A percentile compares a stretch with the other conserved stretches of the same genome.
These are phyloP conservation scores for Fusarium sp. DNA, from an alignment of 2,329 filamentous ascomycete genomes.

Conservation along the genomic window DNA sequence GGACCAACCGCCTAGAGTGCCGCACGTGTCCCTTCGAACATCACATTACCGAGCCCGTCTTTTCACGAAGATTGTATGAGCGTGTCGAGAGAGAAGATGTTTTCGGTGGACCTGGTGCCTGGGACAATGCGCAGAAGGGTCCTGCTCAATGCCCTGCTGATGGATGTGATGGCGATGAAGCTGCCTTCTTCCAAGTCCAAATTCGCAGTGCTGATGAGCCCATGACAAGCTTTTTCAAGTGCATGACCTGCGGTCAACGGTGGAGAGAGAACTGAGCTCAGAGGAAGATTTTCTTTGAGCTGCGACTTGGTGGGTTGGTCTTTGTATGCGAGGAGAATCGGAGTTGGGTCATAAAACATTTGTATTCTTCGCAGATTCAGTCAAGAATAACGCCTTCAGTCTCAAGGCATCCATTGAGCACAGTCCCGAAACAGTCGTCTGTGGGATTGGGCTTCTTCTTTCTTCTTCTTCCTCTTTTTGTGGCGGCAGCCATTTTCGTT, in stretches of 20 bases:
- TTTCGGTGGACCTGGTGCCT: conserved; percentile 86
- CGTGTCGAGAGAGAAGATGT: conserved; percentile 90
- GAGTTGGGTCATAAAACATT: conserved; percentile 21
- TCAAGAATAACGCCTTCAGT: background rate
- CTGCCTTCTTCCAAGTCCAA: conserved; percentile 96
- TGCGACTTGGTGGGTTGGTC: conserved; percentile 16
- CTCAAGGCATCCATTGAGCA: background rate
- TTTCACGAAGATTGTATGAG: conserved; percentile 84
- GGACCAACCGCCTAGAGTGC: conserved; percentile 89
- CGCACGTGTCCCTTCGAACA: conserved; percentile 95
- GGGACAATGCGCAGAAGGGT: conserved; percentile 91
- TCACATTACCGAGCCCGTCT: conserved; percentile 81
- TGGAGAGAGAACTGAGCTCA: conserved; percentile 72
- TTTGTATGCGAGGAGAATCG: conserved; percentile 38
- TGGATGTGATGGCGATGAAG: conserved; percentile 82
- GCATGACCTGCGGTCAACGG: conserved; percentile 72
- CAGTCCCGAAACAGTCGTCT: background rate
- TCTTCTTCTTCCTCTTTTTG: conserved; percentile 10
- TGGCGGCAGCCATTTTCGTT: background rate
- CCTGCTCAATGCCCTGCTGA: conserved; percentile 84
- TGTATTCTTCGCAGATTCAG: conserved; percentile 15
- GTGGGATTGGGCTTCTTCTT: background rate
- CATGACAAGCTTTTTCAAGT: conserved; percentile 96
- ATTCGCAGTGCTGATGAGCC: conserved; percentile 98
- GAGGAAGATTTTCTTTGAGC: conserved; percentile 8